phyloP scores from a whole-genome alignment of 2,329 filamentous ascomycete species.

The Sordariomycetes sp. region DNA sequence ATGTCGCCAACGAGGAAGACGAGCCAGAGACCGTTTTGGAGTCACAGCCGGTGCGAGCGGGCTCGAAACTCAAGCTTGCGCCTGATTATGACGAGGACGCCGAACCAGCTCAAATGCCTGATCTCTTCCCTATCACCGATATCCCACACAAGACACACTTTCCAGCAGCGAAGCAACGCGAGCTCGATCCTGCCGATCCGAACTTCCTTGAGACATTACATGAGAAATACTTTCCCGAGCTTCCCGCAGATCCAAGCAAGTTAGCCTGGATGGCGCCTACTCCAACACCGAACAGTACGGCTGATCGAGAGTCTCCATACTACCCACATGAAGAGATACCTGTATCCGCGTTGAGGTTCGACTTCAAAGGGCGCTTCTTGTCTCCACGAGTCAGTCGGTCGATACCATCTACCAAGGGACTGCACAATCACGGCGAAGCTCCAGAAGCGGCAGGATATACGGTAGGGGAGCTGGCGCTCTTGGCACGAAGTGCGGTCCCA shows the following conservation, averaged over 20 bases:
- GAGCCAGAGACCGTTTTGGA: too few species aligned
- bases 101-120: slow-evolving; percentile 28
- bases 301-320: slow-evolving; percentile 68
- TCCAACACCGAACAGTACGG: slow-evolving; percentile 52
- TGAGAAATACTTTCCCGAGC: slow-evolving; percentile 84
- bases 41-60: too few species aligned
- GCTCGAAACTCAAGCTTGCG: slow-evolving; percentile 3
- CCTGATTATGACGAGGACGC: slow-evolving; percentile 31
- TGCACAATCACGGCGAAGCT: slow-evolving; percentile 90
- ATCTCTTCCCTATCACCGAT: slow-evolving; percentile 32
- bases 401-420: slow-evolving; percentile 67
- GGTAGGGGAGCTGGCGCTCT: slow-evolving; percentile 70
- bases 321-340: slow-evolving; percentile 69
- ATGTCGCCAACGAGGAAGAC: not conserved
- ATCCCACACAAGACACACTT: slow-evolving; percentile 47
- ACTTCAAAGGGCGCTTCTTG: slow-evolving; percentile 73
- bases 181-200: slow-evolving; percentile 75
- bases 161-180: slow-evolving; percentile 49
- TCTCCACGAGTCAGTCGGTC: slow-evolving; percentile 65
- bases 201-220: slow-evolving; percentile 80
- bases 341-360: slow-evolving; percentile 74
- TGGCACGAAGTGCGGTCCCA: slow-evolving; percentile 73
- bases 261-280: slow-evolving; percentile 84
- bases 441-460: slow-evolving; percentile 95
- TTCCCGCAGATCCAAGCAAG: slow-evolving; percentile 75